Percentiles rank a stretch among this genome's conserved stretches.
Evolutionary conservation across 108 stramenopile species (phyloP).

Genomic region (Discostella pseudostelligera): DNA sequence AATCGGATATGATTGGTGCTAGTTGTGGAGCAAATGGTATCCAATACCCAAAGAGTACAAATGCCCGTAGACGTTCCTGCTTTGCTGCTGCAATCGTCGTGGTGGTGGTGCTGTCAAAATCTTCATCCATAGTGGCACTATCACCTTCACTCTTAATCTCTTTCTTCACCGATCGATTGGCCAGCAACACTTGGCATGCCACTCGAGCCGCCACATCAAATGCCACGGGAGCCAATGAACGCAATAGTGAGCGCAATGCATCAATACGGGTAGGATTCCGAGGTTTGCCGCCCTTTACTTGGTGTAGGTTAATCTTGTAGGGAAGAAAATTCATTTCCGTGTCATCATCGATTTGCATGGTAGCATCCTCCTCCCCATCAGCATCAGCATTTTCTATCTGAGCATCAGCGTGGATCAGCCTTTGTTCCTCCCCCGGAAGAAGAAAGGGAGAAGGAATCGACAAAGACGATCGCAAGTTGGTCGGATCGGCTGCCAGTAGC

Average conservation of each 20-base stretch:
- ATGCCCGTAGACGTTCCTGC: constrained; percentile 33
- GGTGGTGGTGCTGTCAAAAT: neutral
- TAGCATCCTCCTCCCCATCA: constrained; percentile 10
- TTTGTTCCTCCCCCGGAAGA: constrained; percentile 2
- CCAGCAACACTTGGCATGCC: constrained; percentile 38
- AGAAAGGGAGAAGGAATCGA: constrained; percentile 33
- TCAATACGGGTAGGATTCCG: constrained; percentile 51
- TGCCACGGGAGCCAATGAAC: constrained; percentile 69
- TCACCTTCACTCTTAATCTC: neutral
- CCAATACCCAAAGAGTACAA: constrained; percentile 73
- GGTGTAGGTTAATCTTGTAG: constrained; percentile 25
- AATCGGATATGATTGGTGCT: constrained; percentile 63
- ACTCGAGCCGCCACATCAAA: constrained; percentile 70
- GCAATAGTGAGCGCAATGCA: constrained; percentile 65
- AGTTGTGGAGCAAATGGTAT: constrained; percentile 79
- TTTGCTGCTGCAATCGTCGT: neutral
- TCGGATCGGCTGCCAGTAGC: constrained; percentile 36
- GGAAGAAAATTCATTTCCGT: constrained; percentile 14
- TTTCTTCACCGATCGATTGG: constrained; percentile 1
- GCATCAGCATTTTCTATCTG: constrained; percentile 5
- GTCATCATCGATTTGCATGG: too few relatives aligned
- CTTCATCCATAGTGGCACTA: constrained; percentile 7
- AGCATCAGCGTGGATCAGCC: neutral
- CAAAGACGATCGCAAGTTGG: constrained; percentile 25
- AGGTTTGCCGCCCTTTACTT: constrained; percentile 34